Percentiles rank a stretch among this genome's conserved stretches.
phyloP scores from a whole-genome alignment of 1,139 yeast species.

The Trichomonascaceae sp. region DNA sequence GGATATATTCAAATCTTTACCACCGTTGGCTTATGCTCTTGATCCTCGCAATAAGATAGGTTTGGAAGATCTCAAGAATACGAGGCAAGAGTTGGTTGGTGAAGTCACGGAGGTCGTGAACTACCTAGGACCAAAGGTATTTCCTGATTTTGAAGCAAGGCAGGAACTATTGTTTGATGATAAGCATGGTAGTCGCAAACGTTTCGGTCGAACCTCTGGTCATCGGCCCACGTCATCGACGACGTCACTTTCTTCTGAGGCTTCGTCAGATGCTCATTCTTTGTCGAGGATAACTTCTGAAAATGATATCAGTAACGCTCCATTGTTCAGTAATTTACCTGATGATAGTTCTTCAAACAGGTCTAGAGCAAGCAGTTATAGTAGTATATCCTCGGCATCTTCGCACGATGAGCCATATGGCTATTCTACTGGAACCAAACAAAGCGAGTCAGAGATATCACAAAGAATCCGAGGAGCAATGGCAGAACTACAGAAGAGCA shows the following conservation, averaged over 20 bases:
- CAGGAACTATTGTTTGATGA: conserved; percentile 33
- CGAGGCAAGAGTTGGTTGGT: conserved; percentile 48
- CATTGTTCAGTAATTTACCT: conserved; percentile 35
- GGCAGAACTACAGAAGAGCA: conserved; percentile 19
- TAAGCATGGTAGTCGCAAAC: conserved; percentile 46
- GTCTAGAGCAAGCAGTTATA: conserved; percentile 9
- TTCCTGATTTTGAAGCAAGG: conserved; percentile 60
- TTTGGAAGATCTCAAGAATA: conserved; percentile 49
- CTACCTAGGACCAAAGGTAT: conserved; percentile 67
- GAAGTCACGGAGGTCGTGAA: conserved; percentile 65
- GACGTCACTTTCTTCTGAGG: conserved; percentile 9
- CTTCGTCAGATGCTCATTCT: conserved; percentile 41
- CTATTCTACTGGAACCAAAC: conserved; percentile 17
- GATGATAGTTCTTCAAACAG: background rate
- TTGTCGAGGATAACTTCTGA: conserved; percentile 49
- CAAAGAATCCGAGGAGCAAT: conserved; percentile 28
- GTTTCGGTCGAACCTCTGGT: conserved; percentile 11
- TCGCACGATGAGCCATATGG: conserved; percentile 11
- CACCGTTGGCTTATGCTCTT: conserved; percentile 75
- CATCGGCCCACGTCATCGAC: conserved; percentile 8
- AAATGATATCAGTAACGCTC: conserved; percentile 50
- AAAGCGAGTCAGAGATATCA: conserved; percentile 25
- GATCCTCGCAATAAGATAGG: conserved; percentile 41
- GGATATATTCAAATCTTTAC: conserved; percentile 75
- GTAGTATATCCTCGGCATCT: conserved; percentile 9